phyloP scores from a whole-genome alignment of 257 asterid species.

The Przewalskia tangutica region DNA sequence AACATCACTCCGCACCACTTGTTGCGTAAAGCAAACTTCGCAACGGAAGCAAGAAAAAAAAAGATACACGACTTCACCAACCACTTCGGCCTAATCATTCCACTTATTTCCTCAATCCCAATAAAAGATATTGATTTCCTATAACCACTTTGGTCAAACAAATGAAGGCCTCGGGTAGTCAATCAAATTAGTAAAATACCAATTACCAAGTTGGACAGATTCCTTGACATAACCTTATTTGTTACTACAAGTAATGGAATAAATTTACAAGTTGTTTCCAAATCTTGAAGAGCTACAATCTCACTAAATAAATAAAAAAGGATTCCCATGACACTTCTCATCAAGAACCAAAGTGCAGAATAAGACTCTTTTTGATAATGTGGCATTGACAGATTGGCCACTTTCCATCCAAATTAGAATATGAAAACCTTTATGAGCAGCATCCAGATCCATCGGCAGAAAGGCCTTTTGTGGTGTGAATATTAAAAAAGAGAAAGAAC shows the following conservation, averaged over 20 bases:
- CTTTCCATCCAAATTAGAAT: too few species aligned
- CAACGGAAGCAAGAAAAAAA: too few species aligned
- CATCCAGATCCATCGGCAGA: constrained; percentile 8
- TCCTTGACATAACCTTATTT: neutral
- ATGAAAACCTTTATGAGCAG: neutral
- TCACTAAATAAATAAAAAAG: neutral
- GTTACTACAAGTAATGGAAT: too few species aligned
- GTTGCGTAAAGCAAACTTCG: too few species aligned
- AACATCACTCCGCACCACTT: too few species aligned
- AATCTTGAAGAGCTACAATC: neutral
- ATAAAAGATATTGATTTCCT: too few species aligned
- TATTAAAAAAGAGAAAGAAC: constrained; percentile 7
- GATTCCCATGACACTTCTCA: constrained; percentile 5
- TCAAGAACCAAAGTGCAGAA: neutral
- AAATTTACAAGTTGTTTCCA: neutral
- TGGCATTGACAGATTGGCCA: constrained; percentile 2
- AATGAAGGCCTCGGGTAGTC: neutral
- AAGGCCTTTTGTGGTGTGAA: constrained; percentile 1
- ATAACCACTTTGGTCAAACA: neutral
- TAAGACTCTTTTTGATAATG: neutral
- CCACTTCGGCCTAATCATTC: too few species aligned
- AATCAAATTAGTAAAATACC: neutral
- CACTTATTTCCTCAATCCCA: too few species aligned
- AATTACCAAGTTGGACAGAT: neutral
- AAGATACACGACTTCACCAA: too few species aligned